Percentiles rank a stretch among this genome's conserved stretches.
These are phyloP conservation scores for Sonneratia caseolaris DNA, from an alignment of 345 rosid genomes.

Conservation along the genomic window DNA sequence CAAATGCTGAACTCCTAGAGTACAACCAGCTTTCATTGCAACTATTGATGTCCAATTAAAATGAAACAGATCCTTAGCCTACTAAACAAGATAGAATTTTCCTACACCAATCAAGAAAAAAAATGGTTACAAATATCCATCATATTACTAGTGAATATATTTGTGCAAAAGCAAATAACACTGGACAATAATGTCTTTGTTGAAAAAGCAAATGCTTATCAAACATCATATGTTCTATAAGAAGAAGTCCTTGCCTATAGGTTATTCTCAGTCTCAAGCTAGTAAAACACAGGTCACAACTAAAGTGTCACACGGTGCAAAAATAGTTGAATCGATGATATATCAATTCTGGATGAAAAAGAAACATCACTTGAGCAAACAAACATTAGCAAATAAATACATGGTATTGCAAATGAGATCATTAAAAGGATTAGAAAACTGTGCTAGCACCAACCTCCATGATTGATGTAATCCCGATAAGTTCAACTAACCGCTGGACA, in stretches of 20 bases:
- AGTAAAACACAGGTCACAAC: background rate
- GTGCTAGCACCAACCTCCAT: slow-evolving; percentile 45
- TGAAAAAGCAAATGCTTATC: background rate
- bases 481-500: slow-evolving; percentile 59
- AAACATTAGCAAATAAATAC: background rate
- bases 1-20: background rate
- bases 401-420: slow-evolving; percentile 4
- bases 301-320: background rate
- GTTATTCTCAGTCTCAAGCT: background rate
- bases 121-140: background rate
- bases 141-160: background rate
- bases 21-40: background rate
- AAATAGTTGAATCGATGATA: background rate
- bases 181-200: background rate
- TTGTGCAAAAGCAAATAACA: background rate
- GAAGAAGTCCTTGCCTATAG: background rate
- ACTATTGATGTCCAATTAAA: background rate
- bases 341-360: background rate
- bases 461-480: slow-evolving; percentile 84
- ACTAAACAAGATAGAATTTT: background rate
- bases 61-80: background rate
- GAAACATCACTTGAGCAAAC: background rate
- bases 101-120: background rate
- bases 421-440: slow-evolving; percentile 10
- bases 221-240: background rate